Conservation (phyloP, 345 rosid species). For the Draba incana region DNA sequence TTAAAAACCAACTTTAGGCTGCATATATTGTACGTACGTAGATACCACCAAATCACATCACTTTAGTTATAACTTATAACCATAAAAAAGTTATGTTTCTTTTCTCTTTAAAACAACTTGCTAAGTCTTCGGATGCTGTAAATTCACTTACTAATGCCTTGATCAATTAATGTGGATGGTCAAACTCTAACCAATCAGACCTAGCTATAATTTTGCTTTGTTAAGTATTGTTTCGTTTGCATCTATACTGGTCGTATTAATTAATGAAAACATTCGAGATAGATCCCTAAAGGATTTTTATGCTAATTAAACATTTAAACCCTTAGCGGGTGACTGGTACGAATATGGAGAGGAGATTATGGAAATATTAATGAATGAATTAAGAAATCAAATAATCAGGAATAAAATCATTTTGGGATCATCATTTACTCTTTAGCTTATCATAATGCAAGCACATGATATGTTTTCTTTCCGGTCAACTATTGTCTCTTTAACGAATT, state of each 20-base stretch:
- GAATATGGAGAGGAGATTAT: slow-evolving; percentile 30
- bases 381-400: slow-evolving; percentile 26
- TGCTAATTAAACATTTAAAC: slow-evolving; percentile 31
- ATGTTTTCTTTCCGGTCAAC: slow-evolving; percentile 45
- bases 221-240: background rate
- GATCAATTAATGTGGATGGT: too few species aligned
- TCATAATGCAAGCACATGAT: slow-evolving; percentile 48
- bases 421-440: slow-evolving; percentile 43
- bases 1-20: too few species aligned
- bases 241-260: background rate
- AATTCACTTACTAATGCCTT: too few species aligned
- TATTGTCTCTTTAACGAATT: slow-evolving; percentile 38
- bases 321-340: slow-evolving; percentile 21
- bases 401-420: slow-evolving; percentile 43
- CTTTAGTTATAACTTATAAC: too few species aligned
- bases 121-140: too few species aligned
- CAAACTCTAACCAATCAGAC: too few species aligned
- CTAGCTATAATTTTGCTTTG: too few species aligned
- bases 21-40: too few species aligned
- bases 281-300: slow-evolving; percentile 1
- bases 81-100: too few species aligned
- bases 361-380: slow-evolving; percentile 15
- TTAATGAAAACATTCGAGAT: slow-evolving; percentile 2
- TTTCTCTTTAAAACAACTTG: too few species aligned
- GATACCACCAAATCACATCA: too few species aligned